Evolutionary conservation across 2,329 filamentous ascomycete genomes (phyloP).

Genomic region (Talaromyces sp.): DNA sequence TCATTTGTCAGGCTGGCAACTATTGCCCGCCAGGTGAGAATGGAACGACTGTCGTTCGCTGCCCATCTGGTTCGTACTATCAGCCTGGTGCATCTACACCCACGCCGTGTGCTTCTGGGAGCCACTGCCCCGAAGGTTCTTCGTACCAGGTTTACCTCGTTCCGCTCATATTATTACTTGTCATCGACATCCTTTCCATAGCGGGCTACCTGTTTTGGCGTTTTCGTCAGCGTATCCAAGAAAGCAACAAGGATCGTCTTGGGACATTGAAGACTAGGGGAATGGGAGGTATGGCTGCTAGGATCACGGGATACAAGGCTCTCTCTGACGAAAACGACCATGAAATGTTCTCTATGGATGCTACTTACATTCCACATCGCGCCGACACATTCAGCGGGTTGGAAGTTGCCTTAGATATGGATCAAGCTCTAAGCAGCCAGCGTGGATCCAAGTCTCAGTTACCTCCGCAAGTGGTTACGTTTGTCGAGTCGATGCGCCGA

Average conservation of each 20-base stretch:
- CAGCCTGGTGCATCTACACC: conserved; percentile 4
- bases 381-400: conserved; percentile 6
- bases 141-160: conserved; percentile 5
- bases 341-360: neutral
- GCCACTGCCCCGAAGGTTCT: conserved; percentile 2
- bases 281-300: neutral
- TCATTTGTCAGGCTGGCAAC: conserved; percentile 7
- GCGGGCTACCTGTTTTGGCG: neutral
- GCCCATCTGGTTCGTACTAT: conserved; percentile 4
- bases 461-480: neutral
- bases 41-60: neutral
- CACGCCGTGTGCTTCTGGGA: conserved; percentile 1
- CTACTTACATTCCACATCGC: neutral
- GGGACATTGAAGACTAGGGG: neutral
- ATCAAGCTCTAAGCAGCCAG: neutral
- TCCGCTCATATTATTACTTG: neutral
- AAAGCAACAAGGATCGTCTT: conserved; percentile 3
- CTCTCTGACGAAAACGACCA: conserved; percentile 5
- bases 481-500: conserved; percentile 7
- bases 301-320: conserved; percentile 6
- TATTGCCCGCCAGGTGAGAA: conserved; percentile 1
- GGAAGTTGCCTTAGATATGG: neutral
- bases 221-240: neutral
- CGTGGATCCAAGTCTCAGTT: neutral
- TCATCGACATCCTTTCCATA: neutral